Percentiles rank a stretch among this genome's conserved stretches.
Evolutionary conservation across 2,329 filamentous ascomycete species (phyloP).

Genomic region (Arthrinium puccinioides): DNA sequence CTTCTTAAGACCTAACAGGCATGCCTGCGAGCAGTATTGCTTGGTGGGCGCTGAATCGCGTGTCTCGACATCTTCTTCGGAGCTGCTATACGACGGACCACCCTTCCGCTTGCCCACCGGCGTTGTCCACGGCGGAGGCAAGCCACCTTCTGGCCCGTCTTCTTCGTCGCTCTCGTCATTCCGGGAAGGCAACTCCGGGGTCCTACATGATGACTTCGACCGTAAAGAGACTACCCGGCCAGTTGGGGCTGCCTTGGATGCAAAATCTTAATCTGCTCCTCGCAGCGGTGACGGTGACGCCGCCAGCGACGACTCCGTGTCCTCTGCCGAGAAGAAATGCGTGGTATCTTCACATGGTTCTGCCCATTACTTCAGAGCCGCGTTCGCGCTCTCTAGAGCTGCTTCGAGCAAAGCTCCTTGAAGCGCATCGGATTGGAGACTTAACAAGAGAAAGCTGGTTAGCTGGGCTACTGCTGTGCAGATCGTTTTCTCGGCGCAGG

Average conservation of each 20-base stretch:
- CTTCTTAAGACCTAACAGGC: constrained; percentile 14
- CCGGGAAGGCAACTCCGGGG: constrained; percentile 1
- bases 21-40: constrained; percentile 15
- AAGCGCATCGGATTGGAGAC: constrained; percentile 11
- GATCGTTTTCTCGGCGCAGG: constrained; percentile 3
- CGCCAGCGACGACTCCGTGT: neutral
- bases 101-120: constrained; percentile 5
- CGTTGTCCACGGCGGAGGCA: constrained; percentile 1
- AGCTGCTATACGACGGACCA: constrained; percentile 4
- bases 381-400: constrained; percentile 3
- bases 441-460: constrained; percentile 13
- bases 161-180: constrained; percentile 4
- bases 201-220: constrained; percentile 4
- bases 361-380: constrained; percentile 9
- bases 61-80: constrained; percentile 8
- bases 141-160: constrained; percentile 2
- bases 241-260: neutral
- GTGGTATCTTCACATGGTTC: constrained; percentile 12
- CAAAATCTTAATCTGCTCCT: constrained; percentile 3
- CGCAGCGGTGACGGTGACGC: constrained; percentile 3
- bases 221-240: constrained; percentile 2
- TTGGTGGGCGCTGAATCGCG: constrained; percentile 5
- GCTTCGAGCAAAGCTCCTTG: constrained; percentile 8
- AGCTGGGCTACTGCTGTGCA: constrained; percentile 13
- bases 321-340: neutral